Evolutionary conservation across 805 yeast genomes (phyloP).

Genomic region (Lachancea nothofagi): DNA sequence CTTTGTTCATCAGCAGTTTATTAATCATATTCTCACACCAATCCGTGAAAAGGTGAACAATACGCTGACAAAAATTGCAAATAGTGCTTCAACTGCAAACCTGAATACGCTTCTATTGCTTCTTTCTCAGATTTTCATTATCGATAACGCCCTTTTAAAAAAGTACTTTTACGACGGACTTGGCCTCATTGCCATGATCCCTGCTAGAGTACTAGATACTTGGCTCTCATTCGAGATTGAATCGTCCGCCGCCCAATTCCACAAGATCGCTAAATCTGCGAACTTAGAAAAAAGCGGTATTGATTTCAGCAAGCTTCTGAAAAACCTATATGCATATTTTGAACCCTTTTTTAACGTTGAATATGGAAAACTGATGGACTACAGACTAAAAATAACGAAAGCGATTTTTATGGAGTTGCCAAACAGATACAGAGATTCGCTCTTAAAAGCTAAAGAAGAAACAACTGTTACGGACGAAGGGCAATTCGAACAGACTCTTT

Average conservation of each 20-base stretch:
- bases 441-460: conserved; percentile 7
- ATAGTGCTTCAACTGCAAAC: conserved; percentile 36
- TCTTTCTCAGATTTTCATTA: conserved; percentile 37
- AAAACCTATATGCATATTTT: conserved; percentile 36
- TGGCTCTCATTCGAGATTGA: conserved; percentile 48
- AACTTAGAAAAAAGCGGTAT: conserved; percentile 19
- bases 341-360: conserved; percentile 35
- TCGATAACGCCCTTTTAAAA: conserved; percentile 34
- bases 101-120: conserved; percentile 35
- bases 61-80: conserved; percentile 33
- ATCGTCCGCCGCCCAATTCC: conserved; percentile 41
- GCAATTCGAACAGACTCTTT: conserved; percentile 10
- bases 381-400: conserved; percentile 25
- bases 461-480: conserved; percentile 7
- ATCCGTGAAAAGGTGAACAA: conserved; percentile 39
- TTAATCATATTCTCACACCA: conserved; percentile 37
- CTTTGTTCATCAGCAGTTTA: conserved; percentile 37
- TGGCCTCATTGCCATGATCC: conserved; percentile 31
- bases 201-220: conserved; percentile 32
- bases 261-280: conserved; percentile 36
- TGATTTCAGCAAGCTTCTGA: conserved; percentile 44
- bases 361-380: conserved; percentile 17
- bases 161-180: conserved; percentile 40
- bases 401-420: conserved; percentile 26
- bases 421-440: conserved; percentile 19